A percentile compares a stretch with the other conserved stretches of the same genome.
These are phyloP conservation scores for Ophiostoma triangulosporum DNA, from an alignment of 2,329 filamentous ascomycete genomes.

Conservation along the genomic window DNA sequence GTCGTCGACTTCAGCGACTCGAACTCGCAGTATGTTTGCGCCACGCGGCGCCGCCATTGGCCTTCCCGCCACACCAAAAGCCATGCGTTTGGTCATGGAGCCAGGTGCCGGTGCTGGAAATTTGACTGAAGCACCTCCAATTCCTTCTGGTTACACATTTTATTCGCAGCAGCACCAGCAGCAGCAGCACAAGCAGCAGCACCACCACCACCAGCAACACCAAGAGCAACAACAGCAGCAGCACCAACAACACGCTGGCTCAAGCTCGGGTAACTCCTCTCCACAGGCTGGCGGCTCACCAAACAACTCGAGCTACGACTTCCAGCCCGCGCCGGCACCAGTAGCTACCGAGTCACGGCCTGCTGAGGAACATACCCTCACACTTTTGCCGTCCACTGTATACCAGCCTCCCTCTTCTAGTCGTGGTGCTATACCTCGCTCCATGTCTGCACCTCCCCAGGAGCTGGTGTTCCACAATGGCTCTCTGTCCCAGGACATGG, in stretches of 20 bases:
- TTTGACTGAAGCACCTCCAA: constrained; percentile 32
- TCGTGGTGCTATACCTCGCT: constrained; percentile 36
- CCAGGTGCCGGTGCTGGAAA: constrained; percentile 31
- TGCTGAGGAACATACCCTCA: constrained; percentile 19
- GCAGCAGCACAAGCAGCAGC: background rate
- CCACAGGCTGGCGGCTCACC: constrained; percentile 19
- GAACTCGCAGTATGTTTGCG: constrained; percentile 35
- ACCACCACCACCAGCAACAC: background rate
- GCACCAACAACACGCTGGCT: background rate
- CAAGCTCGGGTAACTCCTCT: constrained; percentile 23
- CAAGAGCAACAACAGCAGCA: background rate
- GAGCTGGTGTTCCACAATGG: constrained; percentile 22
- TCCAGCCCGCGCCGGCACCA: constrained; percentile 12
- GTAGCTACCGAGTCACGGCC: constrained; percentile 10
- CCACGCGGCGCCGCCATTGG: constrained; percentile 46
- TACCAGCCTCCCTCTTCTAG: constrained; percentile 39
- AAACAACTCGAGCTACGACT: constrained; percentile 14
- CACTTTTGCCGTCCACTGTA: constrained; percentile 44
- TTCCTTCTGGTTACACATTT: constrained; percentile 32
- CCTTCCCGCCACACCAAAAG: constrained; percentile 80
- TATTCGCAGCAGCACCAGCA: constrained; percentile 5
- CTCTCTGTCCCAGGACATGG: background rate
- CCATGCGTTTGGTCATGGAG: constrained; percentile 71
- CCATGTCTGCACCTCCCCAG: constrained; percentile 47
- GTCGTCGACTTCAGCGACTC: background rate